phyloP scores from a whole-genome alignment of 1,139 yeast species.

The Sporopachydermia cereana region DNA sequence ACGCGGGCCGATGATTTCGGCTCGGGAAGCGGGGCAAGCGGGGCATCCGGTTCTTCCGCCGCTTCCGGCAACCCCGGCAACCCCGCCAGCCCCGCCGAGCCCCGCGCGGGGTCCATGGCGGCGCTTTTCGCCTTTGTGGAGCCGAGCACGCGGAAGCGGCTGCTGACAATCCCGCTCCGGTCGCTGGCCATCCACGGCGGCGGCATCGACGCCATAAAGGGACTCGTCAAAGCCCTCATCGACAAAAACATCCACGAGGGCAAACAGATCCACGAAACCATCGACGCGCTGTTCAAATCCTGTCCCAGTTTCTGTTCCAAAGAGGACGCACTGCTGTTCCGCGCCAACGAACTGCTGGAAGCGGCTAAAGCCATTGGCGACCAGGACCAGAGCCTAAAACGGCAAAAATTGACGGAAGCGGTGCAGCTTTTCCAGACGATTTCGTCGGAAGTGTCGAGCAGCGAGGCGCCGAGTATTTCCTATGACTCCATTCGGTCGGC shows the following conservation, averaged over 20 bases:
- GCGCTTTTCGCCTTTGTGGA: neutral
- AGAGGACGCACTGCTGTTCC: constrained; percentile 85
- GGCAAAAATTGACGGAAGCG: constrained; percentile 63
- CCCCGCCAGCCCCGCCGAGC: neutral
- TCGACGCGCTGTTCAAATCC: constrained; percentile 77
- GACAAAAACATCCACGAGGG: constrained; percentile 84
- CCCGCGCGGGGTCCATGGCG: neutral
- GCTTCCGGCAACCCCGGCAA: neutral
- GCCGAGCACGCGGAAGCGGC: neutral
- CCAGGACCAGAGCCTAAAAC: constrained; percentile 57
- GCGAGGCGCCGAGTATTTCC: constrained; percentile 50
- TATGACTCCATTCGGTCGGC: constrained; percentile 77
- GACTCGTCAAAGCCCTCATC: constrained; percentile 76
- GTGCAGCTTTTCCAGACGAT: constrained; percentile 71
- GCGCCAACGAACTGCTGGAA: constrained; percentile 85
- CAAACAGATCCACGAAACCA: constrained; percentile 85
- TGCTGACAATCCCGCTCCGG: neutral
- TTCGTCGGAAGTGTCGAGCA: neutral
- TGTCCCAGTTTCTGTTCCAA: constrained; percentile 95
- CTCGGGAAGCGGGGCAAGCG: neutral
- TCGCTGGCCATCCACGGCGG: constrained; percentile 13
- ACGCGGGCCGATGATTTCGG: neutral
- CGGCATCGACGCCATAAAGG: constrained; percentile 67
- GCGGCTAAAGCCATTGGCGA: constrained; percentile 70
- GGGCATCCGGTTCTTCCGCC: neutral